A percentile compares a stretch with the other conserved stretches of the same genome.
Evolutionary conservation across 345 rosid genomes (phyloP).

Genomic region (Salix dunnii): DNA sequence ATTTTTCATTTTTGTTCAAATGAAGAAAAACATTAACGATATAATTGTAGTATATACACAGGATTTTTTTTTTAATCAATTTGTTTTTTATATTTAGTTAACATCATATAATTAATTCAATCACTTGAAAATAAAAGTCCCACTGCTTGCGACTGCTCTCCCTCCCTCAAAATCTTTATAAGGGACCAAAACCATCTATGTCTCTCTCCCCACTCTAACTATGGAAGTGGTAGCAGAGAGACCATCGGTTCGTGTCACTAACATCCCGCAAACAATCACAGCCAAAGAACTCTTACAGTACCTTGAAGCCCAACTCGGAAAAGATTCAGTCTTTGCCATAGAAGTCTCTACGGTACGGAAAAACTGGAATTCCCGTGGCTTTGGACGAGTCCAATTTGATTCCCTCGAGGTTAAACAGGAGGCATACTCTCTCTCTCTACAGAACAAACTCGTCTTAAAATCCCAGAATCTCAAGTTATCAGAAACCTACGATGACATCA

Average conservation of each 20-base stretch:
- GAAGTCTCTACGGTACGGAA: slow-evolving; percentile 60
- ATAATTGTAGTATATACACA: no score
- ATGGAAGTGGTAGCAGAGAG: slow-evolving; percentile 29
- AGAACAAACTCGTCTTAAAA: slow-evolving; percentile 47
- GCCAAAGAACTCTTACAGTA: slow-evolving; percentile 65
- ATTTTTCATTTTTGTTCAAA: no score
- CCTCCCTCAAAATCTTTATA: neutral
- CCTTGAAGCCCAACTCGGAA: slow-evolving; percentile 63
- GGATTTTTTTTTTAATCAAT: no score
- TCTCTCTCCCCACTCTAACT: neutral
- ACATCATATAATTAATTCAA: no score
- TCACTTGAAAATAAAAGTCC: no score
- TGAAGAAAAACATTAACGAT: no score
- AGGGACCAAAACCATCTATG: neutral
- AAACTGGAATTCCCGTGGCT: slow-evolving; percentile 80
- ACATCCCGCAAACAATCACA: slow-evolving; percentile 56
- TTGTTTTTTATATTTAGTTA: no score
- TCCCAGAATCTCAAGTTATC: slow-evolving; percentile 49
- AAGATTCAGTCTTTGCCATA: slow-evolving; percentile 63
- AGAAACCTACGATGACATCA: slow-evolving; percentile 61
- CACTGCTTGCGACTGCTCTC: neutral
- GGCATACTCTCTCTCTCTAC: slow-evolving; percentile 43
- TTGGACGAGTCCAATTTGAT: slow-evolving; percentile 74
- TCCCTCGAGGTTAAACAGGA: slow-evolving; percentile 44
- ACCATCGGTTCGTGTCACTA: slow-evolving; percentile 51